A percentile compares a stretch with the other conserved stretches of the same genome.
These are phyloP conservation scores for Alnus glutinosa DNA, from an alignment of 306 rosid genomes.

Conservation along the genomic window DNA sequence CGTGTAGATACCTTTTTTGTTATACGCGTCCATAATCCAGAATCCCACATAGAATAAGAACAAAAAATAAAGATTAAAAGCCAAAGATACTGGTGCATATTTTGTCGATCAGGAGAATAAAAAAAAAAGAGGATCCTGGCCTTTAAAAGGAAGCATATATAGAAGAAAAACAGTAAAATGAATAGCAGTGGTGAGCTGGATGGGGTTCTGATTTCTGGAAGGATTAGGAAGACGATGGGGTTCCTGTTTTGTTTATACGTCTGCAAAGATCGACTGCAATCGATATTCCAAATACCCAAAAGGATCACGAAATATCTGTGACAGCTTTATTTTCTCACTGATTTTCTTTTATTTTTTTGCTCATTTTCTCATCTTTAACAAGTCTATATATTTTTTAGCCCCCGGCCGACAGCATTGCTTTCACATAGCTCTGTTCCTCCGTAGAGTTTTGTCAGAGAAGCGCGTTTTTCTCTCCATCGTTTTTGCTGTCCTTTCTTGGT, in stretches of 20 bases:
- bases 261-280: not conserved
- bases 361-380: not conserved
- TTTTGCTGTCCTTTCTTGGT: not conserved
- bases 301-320: conserved; percentile 10
- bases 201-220: not conserved
- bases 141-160: not conserved
- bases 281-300: conserved; percentile 9
- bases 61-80: not conserved
- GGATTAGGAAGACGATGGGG: not conserved
- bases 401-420: not conserved
- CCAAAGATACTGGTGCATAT: not conserved
- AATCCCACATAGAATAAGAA: not conserved
- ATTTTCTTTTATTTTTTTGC: not conserved
- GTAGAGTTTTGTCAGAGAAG: not conserved
- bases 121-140: not conserved
- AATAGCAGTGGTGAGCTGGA: not conserved
- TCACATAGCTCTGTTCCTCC: not conserved
- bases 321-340: conserved; percentile 11
- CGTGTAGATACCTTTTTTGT: not conserved
- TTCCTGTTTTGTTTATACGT: not conserved
- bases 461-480: not conserved
- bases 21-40: not conserved
- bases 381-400: not conserved
- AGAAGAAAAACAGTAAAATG: not conserved
- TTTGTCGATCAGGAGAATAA: not conserved